A percentile compares a stretch with the other conserved stretches of the same genome.
These are phyloP conservation scores for Prunus dulcis DNA, from an alignment of 306 rosid species.

Conservation along the genomic window DNA sequence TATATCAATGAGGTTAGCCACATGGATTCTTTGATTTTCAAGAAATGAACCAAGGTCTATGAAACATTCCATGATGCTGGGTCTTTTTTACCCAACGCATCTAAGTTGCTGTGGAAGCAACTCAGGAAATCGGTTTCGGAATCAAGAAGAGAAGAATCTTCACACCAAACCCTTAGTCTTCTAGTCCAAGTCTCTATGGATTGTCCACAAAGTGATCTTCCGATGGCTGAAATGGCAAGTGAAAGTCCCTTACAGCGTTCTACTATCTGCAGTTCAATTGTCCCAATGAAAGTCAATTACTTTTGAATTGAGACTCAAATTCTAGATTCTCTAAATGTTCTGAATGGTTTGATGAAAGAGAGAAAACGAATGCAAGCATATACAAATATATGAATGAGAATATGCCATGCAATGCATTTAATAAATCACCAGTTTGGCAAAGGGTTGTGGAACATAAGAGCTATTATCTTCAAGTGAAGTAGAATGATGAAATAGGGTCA, in stretches of 20 bases:
- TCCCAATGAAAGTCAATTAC: background rate
- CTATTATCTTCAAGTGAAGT: slow-evolving; percentile 28
- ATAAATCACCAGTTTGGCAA: slow-evolving; percentile 39
- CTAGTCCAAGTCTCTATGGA: slow-evolving; percentile 23
- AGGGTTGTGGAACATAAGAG: slow-evolving; percentile 19
- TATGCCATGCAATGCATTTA: no score
- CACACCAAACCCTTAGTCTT: slow-evolving; percentile 14
- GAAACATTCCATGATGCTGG: slow-evolving; percentile 44
- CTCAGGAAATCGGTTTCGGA: slow-evolving; percentile 18
- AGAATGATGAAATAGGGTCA: slow-evolving; percentile 32
- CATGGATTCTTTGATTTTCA: slow-evolving; percentile 57
- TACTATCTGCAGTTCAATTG: slow-evolving; percentile 42
- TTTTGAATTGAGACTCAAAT: background rate
- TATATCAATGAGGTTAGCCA: slow-evolving; percentile 52
- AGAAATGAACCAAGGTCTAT: slow-evolving; percentile 61
- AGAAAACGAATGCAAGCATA: no score
- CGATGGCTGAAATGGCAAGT: slow-evolving; percentile 38
- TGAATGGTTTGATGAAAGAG: no score
- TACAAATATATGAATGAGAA: no score
- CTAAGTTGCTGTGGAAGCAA: slow-evolving; percentile 42
- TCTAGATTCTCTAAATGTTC: no score
- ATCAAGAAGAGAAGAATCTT: slow-evolving; percentile 28
- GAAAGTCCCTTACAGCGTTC: slow-evolving; percentile 45
- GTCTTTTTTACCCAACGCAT: slow-evolving; percentile 13
- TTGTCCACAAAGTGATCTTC: slow-evolving; percentile 31